These are phyloP conservation scores for Curvularia spicifera DNA, from an alignment of 2,329 filamentous ascomycete species.

Conservation along the genomic window DNA sequence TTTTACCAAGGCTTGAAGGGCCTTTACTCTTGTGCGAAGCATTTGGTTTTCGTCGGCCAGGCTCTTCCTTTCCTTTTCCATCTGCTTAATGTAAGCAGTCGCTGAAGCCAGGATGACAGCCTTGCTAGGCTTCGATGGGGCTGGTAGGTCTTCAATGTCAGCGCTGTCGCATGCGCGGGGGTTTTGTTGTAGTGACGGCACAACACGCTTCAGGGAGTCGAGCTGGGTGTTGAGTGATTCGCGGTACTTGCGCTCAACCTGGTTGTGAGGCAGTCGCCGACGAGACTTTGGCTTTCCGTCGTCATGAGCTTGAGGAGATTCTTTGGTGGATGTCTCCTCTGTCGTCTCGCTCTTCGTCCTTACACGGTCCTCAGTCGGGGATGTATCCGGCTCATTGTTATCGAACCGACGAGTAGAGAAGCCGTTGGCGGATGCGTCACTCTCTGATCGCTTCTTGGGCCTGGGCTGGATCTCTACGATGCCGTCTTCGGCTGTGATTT, in stretches of 20 bases:
- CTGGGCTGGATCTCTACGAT: slow-evolving; percentile 48
- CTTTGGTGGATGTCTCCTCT: slow-evolving; percentile 37
- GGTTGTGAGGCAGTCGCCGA: slow-evolving; percentile 52
- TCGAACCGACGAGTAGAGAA: slow-evolving; percentile 42
- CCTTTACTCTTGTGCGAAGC: slow-evolving; percentile 50
- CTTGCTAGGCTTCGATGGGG: slow-evolving; percentile 53
- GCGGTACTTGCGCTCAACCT: slow-evolving; percentile 56
- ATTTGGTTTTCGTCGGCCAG: slow-evolving; percentile 50
- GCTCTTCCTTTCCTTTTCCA: slow-evolving; percentile 52
- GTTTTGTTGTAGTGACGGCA: slow-evolving; percentile 51
- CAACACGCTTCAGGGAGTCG: slow-evolving; percentile 50
- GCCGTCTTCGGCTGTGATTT: slow-evolving; percentile 45
- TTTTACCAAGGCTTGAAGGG: slow-evolving; percentile 54
- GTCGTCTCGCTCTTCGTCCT: slow-evolving; percentile 44
- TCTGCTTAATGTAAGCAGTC: slow-evolving; percentile 55
- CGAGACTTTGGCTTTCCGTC: slow-evolving; percentile 45
- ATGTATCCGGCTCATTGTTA: slow-evolving; percentile 25
- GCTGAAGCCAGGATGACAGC: slow-evolving; percentile 56
- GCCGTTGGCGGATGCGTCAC: slow-evolving; percentile 37
- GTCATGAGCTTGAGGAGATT: slow-evolving; percentile 27
- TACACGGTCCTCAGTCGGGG: slow-evolving; percentile 26
- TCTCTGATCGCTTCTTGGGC: slow-evolving; percentile 48
- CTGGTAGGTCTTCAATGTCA: slow-evolving; percentile 53
- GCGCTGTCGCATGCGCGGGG: slow-evolving; percentile 45
- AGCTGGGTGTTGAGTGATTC: slow-evolving; percentile 56